Conservation (phyloP, 2,329 filamentous ascomycete species). For the Colletotrichum destructivum region DNA sequence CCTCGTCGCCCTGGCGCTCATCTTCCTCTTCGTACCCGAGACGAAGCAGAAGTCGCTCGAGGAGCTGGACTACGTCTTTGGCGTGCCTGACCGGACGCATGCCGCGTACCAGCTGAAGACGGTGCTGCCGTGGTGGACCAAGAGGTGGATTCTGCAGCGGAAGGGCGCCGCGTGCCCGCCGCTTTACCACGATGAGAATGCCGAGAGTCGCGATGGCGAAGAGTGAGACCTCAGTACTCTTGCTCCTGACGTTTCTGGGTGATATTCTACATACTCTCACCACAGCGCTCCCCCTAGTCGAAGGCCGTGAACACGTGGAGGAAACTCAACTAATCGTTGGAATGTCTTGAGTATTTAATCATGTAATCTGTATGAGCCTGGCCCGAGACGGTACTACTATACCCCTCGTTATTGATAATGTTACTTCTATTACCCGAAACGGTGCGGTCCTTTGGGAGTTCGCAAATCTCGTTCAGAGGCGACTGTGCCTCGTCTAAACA, state of each 20-base stretch:
- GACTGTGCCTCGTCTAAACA: background rate
- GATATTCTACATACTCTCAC: background rate
- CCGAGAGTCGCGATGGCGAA: background rate
- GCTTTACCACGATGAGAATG: slow-evolving; percentile 32
- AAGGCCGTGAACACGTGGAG: background rate
- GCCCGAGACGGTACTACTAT: slow-evolving; percentile 4
- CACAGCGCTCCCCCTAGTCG: rapidly evolving
- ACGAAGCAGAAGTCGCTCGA: slow-evolving; percentile 67
- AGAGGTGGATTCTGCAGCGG: slow-evolving; percentile 68
- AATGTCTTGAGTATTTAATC: background rate
- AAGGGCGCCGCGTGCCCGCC: slow-evolving; percentile 54
- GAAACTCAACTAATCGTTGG: background rate
- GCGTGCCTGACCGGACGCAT: slow-evolving; percentile 71
- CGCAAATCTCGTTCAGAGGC: too few species aligned
- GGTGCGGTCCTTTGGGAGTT: too few species aligned
- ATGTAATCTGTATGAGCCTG: background rate
- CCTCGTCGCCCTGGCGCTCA: slow-evolving; percentile 60
- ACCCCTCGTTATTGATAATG: background rate
- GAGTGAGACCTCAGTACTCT: background rate
- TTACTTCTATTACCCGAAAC: background rate
- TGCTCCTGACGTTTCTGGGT: too few species aligned
- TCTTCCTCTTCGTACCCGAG: slow-evolving; percentile 65
- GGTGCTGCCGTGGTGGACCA: slow-evolving; percentile 73
- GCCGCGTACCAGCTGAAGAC: slow-evolving; percentile 70
- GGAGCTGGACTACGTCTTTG: slow-evolving; percentile 73